A percentile compares a stretch with the other conserved stretches of the same genome.
Evolutionary conservation across 129 eudicot species (phyloP).

Genomic region (Rutidosis leptorrhynchoides): DNA sequence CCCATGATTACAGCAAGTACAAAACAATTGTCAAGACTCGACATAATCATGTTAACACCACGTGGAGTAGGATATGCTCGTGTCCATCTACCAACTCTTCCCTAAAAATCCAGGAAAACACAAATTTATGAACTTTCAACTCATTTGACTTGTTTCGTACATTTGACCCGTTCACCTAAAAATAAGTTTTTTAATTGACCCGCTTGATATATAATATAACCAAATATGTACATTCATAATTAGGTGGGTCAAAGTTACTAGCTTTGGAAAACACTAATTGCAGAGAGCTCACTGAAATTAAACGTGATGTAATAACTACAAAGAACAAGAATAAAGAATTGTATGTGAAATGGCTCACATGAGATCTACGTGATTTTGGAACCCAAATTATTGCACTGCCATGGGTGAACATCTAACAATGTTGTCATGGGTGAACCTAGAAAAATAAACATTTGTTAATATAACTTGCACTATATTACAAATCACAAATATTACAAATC

Average conservation of each 20-base stretch:
- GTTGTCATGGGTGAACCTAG: slow-evolving; percentile 93
- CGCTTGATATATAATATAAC: not conserved
- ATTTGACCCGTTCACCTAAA: not conserved
- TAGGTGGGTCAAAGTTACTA: not conserved
- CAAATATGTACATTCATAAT: not conserved
- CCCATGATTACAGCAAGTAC: slow-evolving; percentile 99
- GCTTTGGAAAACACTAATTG: not conserved
- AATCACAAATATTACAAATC: not conserved
- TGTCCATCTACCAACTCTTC: slow-evolving; percentile 87
- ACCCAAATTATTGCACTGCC: slow-evolving; percentile 99
- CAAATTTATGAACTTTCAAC: slow-evolving; percentile 14
- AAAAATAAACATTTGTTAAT: slow-evolving; percentile 20
- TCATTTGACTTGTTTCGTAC: not conserved
- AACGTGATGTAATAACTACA: not conserved
- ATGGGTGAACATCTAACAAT: slow-evolving; percentile 97
- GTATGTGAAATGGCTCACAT: slow-evolving; percentile 51
- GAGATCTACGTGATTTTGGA: slow-evolving; percentile 96
- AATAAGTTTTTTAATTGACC: not conserved
- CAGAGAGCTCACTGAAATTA: not conserved
- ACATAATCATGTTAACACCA: slow-evolving; percentile 96
- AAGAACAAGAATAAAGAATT: slow-evolving; percentile 16
- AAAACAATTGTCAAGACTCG: slow-evolving; percentile 98
- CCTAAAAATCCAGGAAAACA: slow-evolving; percentile 42
- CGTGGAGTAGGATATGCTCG: slow-evolving; percentile 96
- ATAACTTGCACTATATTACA: not conserved